Conservation (phyloP, 371 early-diverging fungal species). For the Choanephora cucurbitarum region DNA sequence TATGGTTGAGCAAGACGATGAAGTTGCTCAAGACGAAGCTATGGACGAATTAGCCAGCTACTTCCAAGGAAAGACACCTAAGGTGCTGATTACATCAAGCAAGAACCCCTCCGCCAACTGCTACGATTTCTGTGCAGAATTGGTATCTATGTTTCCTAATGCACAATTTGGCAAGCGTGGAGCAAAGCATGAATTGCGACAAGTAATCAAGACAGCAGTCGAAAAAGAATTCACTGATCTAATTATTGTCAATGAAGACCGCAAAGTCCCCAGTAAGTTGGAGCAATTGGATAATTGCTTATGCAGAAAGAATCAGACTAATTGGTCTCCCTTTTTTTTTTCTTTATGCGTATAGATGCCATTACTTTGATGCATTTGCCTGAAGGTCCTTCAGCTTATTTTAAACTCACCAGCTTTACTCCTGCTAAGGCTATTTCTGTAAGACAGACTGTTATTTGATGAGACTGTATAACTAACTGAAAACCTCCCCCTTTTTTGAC, state of each 20-base stretch:
- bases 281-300: not conserved
- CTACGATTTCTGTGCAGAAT: conserved; percentile 89
- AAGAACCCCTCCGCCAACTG: conserved; percentile 56
- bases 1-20: conserved; percentile 84
- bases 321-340: not conserved
- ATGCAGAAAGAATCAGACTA: no score
- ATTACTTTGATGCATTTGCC: conserved; percentile 95
- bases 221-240: conserved; percentile 92
- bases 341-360: conserved; percentile 61
- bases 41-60: conserved; percentile 92
- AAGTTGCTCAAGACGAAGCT: conserved; percentile 86
- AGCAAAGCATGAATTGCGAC: conserved; percentile 82
- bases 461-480: not conserved
- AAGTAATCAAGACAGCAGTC: conserved; percentile 88
- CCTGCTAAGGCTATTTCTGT: conserved; percentile 80
- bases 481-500: not conserved
- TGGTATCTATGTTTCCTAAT: conserved; percentile 89
- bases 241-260: conserved; percentile 91
- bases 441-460: conserved; percentile 15
- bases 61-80: conserved; percentile 87
- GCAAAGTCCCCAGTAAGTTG: conserved; percentile 80
- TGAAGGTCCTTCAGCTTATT: conserved; percentile 96
- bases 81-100: conserved; percentile 94
- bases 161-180: conserved; percentile 90
- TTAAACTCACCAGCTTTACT: conserved; percentile 83